Conservation (phyloP, 805 yeast species). For the Sugiyamaella smithiae region DNA sequence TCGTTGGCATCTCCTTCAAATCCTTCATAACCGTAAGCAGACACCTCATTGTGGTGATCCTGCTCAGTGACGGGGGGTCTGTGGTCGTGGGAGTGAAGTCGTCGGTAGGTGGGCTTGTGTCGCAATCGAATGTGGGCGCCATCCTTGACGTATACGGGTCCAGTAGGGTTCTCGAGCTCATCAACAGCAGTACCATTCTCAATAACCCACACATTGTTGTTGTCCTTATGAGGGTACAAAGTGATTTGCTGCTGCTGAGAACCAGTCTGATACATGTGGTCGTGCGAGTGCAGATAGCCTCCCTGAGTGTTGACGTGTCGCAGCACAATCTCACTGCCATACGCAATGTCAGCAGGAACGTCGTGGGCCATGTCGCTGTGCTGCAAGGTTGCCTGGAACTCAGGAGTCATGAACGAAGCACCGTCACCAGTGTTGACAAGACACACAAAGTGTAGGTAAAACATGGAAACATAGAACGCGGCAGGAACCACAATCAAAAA, state of each 20-base stretch:
- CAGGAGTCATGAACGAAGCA: slow-evolving; percentile 60
- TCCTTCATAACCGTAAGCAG: slow-evolving; percentile 62
- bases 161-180: slow-evolving; percentile 25
- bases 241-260: slow-evolving; percentile 79
- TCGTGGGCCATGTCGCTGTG: slow-evolving; percentile 30
- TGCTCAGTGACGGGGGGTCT: slow-evolving; percentile 90
- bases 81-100: slow-evolving; percentile 65
- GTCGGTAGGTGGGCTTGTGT: slow-evolving; percentile 66
- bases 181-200: slow-evolving; percentile 41
- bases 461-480: slow-evolving; percentile 53
- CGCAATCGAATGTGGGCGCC: slow-evolving; percentile 62
- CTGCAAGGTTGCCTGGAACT: slow-evolving; percentile 57
- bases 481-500: slow-evolving; percentile 54
- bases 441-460: slow-evolving; percentile 54
- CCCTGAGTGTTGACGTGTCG: slow-evolving; percentile 71
- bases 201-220: slow-evolving; percentile 73
- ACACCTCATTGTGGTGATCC: slow-evolving; percentile 83
- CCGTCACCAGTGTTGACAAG: slow-evolving; percentile 53
- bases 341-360: slow-evolving; percentile 63
- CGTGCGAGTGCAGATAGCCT: slow-evolving; percentile 78
- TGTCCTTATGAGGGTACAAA: slow-evolving; percentile 57
- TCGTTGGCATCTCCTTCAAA: slow-evolving; percentile 67
- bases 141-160: slow-evolving; percentile 45
- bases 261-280: slow-evolving; percentile 59
- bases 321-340: slow-evolving; percentile 68